phyloP scores from a whole-genome alignment of 106 monocot genomes.

The Alisma plantagoaquatica region DNA sequence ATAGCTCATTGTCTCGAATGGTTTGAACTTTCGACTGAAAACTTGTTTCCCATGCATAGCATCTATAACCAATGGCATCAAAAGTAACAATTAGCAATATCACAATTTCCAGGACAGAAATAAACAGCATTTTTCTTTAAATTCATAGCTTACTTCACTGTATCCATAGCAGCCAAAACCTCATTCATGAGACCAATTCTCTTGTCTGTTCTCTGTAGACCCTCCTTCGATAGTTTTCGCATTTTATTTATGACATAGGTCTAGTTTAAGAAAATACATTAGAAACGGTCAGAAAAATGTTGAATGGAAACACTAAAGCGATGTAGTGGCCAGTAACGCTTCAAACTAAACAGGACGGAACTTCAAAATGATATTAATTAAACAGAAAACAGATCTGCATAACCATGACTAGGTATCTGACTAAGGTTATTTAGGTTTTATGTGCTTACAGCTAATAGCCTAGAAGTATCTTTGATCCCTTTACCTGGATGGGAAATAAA shows the following conservation, averaged over 20 bases:
- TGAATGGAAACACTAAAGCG: too few species aligned
- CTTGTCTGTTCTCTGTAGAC: conserved; percentile 85
- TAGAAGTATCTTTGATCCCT: background rate
- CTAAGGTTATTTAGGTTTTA: background rate
- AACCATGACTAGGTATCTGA: too few species aligned
- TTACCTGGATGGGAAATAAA: conserved; percentile 95
- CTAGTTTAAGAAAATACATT: conserved; percentile 20
- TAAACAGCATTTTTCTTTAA: too few species aligned
- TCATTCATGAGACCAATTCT: conserved; percentile 98
- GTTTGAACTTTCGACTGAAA: conserved; percentile 87
- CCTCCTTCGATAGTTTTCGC: conserved; percentile 83
- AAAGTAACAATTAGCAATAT: background rate
- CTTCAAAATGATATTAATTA: too few species aligned
- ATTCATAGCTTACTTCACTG: conserved; percentile 98
- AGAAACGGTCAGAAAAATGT: too few species aligned
- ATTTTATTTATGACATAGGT: conserved; percentile 80
- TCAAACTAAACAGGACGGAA: too few species aligned
- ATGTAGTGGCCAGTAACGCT: too few species aligned
- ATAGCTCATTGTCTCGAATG: conserved; percentile 90
- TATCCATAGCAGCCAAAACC: conserved; percentile 96
- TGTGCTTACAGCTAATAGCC: background rate
- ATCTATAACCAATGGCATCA: conserved; percentile 31
- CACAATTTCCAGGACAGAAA: too few species aligned
- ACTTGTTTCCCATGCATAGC: conserved; percentile 96
- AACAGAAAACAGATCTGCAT: too few species aligned